Percentiles rank a stretch among this genome's conserved stretches.
Conservation (phyloP, 768 basidiomycete genomes). For the Panaeolus cyanescens region DNA sequence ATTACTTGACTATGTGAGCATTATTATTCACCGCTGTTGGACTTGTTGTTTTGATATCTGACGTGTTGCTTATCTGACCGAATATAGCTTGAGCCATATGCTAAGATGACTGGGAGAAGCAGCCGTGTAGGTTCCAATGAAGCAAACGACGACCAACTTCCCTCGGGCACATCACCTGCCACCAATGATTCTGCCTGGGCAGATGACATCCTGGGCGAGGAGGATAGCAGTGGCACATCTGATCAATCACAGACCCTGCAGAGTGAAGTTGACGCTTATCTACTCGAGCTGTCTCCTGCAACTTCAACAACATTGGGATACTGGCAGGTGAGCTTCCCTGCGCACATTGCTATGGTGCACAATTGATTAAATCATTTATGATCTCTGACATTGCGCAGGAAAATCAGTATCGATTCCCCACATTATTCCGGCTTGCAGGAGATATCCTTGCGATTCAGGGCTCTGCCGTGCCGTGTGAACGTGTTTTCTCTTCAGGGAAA, state of each 20-base stretch:
- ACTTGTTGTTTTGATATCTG: neutral
- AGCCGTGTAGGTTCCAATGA: neutral
- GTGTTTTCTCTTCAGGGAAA: conserved; percentile 29
- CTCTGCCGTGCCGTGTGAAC: conserved; percentile 33
- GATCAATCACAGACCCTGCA: conserved; percentile 9
- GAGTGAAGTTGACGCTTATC: conserved; percentile 18
- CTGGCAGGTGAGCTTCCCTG: conserved; percentile 21
- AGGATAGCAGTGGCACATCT: neutral
- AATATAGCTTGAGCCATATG: conserved; percentile 3
- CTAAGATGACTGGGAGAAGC: neutral
- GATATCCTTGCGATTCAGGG: conserved; percentile 33
- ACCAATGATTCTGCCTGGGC: no score
- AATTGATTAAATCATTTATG: neutral
- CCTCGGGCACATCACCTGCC: no score
- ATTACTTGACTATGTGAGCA: no score
- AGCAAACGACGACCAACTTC: neutral
- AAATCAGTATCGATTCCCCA: conserved; percentile 23
- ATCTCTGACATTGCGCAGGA: no score
- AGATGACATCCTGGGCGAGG: neutral
- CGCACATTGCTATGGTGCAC: neutral
- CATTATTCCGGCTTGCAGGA: conserved; percentile 27
- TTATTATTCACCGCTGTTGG: no score
- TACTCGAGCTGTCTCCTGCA: conserved; percentile 8
- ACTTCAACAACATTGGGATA: conserved; percentile 10
- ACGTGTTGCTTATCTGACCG: neutral